These are phyloP conservation scores for Dendrobium catenatum DNA, from an alignment of 106 monocot genomes.

Conservation along the genomic window DNA sequence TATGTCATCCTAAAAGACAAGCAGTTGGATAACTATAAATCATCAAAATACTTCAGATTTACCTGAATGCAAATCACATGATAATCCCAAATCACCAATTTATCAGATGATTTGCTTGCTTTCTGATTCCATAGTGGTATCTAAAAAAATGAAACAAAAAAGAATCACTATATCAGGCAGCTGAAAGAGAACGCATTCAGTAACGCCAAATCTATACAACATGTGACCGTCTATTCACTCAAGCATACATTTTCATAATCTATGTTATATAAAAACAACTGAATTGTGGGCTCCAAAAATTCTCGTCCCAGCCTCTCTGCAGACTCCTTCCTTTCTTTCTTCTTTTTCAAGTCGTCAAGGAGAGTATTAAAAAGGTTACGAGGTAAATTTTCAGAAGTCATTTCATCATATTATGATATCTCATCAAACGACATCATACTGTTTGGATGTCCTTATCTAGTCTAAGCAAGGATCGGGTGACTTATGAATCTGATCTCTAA, in stretches of 20 bases:
- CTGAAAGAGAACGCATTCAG: background rate
- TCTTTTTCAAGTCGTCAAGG: too few species aligned
- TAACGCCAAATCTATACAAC: background rate
- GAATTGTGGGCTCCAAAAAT: background rate
- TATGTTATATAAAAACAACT: background rate
- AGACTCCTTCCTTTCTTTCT: too few species aligned
- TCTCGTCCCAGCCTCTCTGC: too few species aligned
- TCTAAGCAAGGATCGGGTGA: too few species aligned
- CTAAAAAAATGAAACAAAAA: slow-evolving; percentile 23
- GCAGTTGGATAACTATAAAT: background rate
- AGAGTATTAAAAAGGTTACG: too few species aligned
- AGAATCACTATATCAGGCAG: background rate
- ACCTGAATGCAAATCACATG: slow-evolving; percentile 97
- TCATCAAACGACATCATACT: too few species aligned
- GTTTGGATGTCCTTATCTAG: too few species aligned
- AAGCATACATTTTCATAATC: background rate
- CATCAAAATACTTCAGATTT: slow-evolving; percentile 8
- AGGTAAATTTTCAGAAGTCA: too few species aligned
- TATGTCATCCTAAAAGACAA: background rate
- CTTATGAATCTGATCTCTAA: too few species aligned
- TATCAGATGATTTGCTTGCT: slow-evolving; percentile 55
- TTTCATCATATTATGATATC: too few species aligned
- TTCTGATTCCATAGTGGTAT: slow-evolving; percentile 82
- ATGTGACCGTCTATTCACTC: background rate
- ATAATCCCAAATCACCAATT: slow-evolving; percentile 88